Evolutionary conservation across 306 rosid species (phyloP), one percentile per base, ranked within the genome.

Genomic region (Sicyos edulis): DNA sequence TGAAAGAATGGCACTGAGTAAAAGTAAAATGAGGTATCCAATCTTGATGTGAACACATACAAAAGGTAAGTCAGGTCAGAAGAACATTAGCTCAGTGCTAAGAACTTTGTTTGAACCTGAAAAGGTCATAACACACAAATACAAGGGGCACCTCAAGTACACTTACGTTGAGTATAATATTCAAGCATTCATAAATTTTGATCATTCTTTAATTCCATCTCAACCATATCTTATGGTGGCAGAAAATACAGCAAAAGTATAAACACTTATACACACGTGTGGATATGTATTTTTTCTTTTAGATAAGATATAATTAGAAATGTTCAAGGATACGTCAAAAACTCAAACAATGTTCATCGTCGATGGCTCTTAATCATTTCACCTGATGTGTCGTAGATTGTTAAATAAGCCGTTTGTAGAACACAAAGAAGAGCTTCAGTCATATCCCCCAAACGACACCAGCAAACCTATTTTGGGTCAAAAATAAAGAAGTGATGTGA

Each of bases 381-480:
- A 90, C 98, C 98, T 29, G 92, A 87, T 55, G 91, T 90, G 83
- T 78, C 87, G 85, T 87, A 92, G 76, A 92, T 82, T 6, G 96
- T 87, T 85, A 92, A 78, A 82, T 87, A 82, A 74, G 89, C 88
- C 75, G 72, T 66, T 85, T 88, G 96, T 62, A 92, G 81, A 59
- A 87, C 83, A 73, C 98, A 92, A n/a, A 92, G 87, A 83, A 86
- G 88, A 78, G 98, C 89, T 77, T 90, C 88, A 47, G 88, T 73
- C 78, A 80, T 77, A 84, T 83, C 87, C 76, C 91, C 88, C 77
- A 90, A 54, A 53, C 83, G 90, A 79, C 93, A 90, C 98, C 98
- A 92, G 81, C 96, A 87, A 40, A 79, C 96, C 98, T 92, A 85
- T 81, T 73, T 62, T 61, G 71, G 3, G 34, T 54, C 12, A 65